Percentiles rank a stretch among this genome's conserved stretches.
Evolutionary conservation across 1,284 basidiomycete genomes (phyloP).

Genomic region (Tilletia setariae): DNA sequence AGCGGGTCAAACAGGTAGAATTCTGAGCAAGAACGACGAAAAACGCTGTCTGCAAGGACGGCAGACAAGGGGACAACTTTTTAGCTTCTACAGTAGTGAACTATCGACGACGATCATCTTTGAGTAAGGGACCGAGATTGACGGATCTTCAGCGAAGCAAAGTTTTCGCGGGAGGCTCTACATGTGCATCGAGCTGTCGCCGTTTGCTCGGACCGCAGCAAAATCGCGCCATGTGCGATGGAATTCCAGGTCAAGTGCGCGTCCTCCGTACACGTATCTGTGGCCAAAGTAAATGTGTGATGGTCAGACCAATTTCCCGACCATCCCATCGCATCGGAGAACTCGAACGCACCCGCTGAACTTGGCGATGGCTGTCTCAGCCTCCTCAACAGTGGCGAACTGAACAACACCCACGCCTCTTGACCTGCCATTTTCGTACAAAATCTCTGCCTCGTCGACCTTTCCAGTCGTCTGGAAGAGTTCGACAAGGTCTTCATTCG

Average conservation of each 20-base stretch:
- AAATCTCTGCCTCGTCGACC: slow-evolving; percentile 87
- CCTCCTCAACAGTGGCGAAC: slow-evolving; percentile 80
- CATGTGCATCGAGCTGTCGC: neutral
- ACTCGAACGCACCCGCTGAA: slow-evolving; percentile 28
- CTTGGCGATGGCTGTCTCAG: slow-evolving; percentile 76
- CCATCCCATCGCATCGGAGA: neutral
- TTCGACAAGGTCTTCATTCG: slow-evolving; percentile 97
- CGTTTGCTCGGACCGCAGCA: slow-evolving; percentile 14
- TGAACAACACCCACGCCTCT: slow-evolving; percentile 94
- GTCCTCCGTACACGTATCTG: slow-evolving; percentile 42
- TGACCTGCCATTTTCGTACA: slow-evolving; percentile 82
- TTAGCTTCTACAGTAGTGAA: too few relatives aligned
- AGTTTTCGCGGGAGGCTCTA: neutral
- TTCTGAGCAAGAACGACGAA: too few relatives aligned
- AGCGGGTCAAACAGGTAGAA: too few relatives aligned
- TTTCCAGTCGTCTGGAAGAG: slow-evolving; percentile 95
- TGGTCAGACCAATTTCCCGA: neutral
- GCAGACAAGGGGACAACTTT: too few relatives aligned
- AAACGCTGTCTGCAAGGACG: too few relatives aligned
- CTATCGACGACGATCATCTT: too few relatives aligned
- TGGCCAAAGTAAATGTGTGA: slow-evolving; percentile 15
- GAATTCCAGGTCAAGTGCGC: slow-evolving; percentile 44
- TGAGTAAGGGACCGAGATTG: too few relatives aligned
- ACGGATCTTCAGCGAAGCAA: too few relatives aligned
- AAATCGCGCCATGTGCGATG: slow-evolving; percentile 43